phyloP scores from a whole-genome alignment of 352 stramenopile species.

The Thalassiosira livingstoniorum region DNA sequence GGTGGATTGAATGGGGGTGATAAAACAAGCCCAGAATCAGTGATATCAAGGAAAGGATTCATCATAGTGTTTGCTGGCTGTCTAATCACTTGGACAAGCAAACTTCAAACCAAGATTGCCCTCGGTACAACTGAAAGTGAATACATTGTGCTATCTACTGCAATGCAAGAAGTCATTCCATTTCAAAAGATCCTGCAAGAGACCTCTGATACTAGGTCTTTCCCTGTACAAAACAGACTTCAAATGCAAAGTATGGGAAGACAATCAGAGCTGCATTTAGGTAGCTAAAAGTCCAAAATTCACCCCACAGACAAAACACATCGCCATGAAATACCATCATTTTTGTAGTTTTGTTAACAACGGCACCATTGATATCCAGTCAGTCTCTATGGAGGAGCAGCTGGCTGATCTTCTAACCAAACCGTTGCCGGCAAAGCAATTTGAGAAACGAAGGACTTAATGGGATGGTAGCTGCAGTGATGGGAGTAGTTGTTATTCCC shows the following conservation, averaged over 20 bases:
- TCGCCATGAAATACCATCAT: neutral
- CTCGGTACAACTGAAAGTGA: neutral
- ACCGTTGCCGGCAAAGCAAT: constrained; percentile 18
- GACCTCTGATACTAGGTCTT: neutral
- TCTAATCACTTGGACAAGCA: neutral
- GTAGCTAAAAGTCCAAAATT: neutral
- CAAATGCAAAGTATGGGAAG: constrained; percentile 22
- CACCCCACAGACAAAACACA: neutral
- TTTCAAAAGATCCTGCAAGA: neutral
- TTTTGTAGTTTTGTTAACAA: neutral
- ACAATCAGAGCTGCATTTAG: constrained; percentile 18
- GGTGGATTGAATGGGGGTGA: constrained; percentile 23
- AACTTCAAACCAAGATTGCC: neutral
- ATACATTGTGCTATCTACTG: neutral
- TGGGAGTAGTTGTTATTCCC: neutral
- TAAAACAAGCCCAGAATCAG: neutral
- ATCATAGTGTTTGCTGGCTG: neutral
- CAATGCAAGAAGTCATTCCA: neutral
- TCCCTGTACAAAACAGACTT: constrained; percentile 8
- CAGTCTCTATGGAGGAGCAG: constrained; percentile 48
- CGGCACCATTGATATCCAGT: constrained; percentile 33
- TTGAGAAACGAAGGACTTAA: neutral
- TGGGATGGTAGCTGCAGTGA: too few species aligned
- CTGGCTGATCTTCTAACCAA: constrained; percentile 60
- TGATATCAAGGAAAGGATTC: neutral